Percentiles rank a stretch among this genome's conserved stretches.
These are phyloP conservation scores for Gaertneriomyces semiglobifer DNA, from an alignment of 192 early-diverging fungal species.

Conservation along the genomic window DNA sequence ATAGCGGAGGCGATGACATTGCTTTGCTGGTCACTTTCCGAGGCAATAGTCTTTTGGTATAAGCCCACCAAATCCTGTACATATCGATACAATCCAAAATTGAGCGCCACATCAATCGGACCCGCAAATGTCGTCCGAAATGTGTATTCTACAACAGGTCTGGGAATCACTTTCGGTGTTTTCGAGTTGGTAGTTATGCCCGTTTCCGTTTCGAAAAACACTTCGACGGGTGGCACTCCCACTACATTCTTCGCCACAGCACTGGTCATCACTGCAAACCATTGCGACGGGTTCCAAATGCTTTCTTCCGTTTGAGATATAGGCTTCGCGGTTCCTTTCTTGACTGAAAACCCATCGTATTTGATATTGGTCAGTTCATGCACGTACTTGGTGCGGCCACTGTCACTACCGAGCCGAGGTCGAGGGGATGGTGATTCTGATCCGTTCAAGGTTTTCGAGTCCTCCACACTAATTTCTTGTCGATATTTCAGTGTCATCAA, in stretches of 20 bases:
- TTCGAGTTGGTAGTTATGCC: slow-evolving; percentile 3
- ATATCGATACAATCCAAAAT: slow-evolving; percentile 50
- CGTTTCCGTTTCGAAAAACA: slow-evolving; percentile 21
- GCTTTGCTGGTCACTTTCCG: not conserved
- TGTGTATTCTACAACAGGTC: slow-evolving; percentile 32
- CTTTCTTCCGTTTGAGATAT: slow-evolving; percentile 46
- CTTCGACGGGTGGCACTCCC: slow-evolving; percentile 25
- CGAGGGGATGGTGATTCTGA: not conserved
- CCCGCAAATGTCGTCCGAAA: slow-evolving; percentile 44
- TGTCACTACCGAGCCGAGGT: not conserved
- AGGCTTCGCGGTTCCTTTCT: slow-evolving; percentile 38
- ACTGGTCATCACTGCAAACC: slow-evolving; percentile 44
- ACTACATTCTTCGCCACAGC: slow-evolving; percentile 42
- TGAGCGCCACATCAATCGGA: slow-evolving; percentile 49
- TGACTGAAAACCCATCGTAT: slow-evolving; percentile 31
- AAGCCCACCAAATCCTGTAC: slow-evolving; percentile 39
- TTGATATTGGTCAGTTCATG: slow-evolving; percentile 22
- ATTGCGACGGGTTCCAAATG: slow-evolving; percentile 45
- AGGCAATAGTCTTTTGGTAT: slow-evolving; percentile 37
- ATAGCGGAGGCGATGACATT: not conserved
- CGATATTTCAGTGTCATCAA: slow-evolving; percentile 16
- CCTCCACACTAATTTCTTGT: not conserved
- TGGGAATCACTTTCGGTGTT: not conserved
- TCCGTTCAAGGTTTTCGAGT: not conserved
- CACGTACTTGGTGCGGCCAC: no score